These are phyloP conservation scores for Fulvia fulva DNA, from an alignment of 2,329 filamentous ascomycete species.

Conservation along the genomic window DNA sequence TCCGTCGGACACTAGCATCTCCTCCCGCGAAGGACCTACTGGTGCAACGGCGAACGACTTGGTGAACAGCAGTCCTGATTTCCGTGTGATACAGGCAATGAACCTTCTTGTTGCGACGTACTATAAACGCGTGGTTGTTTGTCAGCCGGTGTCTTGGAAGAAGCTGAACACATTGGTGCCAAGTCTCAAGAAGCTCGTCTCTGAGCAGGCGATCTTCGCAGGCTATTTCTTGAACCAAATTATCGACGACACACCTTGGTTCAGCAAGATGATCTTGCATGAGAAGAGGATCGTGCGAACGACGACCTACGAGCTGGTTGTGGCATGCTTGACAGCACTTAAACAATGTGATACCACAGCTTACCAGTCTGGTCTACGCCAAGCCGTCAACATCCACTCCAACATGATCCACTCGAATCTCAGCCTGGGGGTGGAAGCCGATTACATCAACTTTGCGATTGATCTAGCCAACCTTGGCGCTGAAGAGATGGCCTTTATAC, in stretches of 20 bases:
- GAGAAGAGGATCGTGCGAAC: conserved; percentile 10
- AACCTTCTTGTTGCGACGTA: conserved; percentile 7
- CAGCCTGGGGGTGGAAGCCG: not conserved
- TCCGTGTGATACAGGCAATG: not conserved
- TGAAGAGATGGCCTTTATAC: conserved; percentile 14
- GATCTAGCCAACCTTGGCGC: conserved; percentile 13
- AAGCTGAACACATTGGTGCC: not conserved
- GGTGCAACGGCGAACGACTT: not conserved
- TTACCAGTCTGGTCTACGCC: conserved; percentile 9
- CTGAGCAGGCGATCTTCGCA: conserved; percentile 6
- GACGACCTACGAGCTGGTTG: conserved; percentile 9
- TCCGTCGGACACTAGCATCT: conserved; percentile 1
- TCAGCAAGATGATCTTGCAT: conserved; percentile 8
- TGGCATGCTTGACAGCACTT: conserved; percentile 8
- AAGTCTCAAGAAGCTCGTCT: conserved; percentile 7
- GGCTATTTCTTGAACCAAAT: conserved; percentile 7
- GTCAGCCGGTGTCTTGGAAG: conserved; percentile 8
- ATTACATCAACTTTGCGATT: conserved; percentile 11
- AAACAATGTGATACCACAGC: not conserved
- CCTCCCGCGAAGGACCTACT: not conserved
- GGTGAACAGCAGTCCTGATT: not conserved
- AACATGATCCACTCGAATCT: not conserved
- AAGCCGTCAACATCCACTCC: conserved; percentile 14
- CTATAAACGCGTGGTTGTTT: conserved; percentile 14
- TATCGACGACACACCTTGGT: conserved; percentile 8